phyloP scores from a whole-genome alignment of 2,329 filamentous ascomycete species.

The Niveomyces coronatus region DNA sequence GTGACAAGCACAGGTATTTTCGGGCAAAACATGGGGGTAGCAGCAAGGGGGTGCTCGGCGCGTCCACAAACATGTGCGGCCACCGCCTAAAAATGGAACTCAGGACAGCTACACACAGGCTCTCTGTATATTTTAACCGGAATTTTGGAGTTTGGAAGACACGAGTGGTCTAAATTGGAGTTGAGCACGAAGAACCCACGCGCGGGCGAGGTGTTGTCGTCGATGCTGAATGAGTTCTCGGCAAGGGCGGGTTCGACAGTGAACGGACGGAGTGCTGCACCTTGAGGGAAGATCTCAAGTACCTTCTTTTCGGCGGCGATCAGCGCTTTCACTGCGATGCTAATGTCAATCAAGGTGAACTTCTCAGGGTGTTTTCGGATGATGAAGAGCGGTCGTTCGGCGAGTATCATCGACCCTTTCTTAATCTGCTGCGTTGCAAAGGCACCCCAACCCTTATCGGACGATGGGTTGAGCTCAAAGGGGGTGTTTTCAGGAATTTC shows the following conservation, averaged over 20 bases:
- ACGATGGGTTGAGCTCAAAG: not conserved
- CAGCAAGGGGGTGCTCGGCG: not conserved
- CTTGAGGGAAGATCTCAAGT: not conserved
- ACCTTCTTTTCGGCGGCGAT: not conserved
- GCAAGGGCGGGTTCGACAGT: not conserved
- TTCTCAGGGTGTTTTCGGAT: not conserved
- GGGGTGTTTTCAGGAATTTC: not conserved
- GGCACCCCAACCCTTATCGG: not conserved
- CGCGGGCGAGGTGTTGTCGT: not conserved
- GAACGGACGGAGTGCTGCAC: not conserved
- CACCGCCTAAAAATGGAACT: not conserved
- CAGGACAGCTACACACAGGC: not conserved
- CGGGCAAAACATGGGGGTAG: not conserved
- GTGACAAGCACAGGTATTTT: not conserved
- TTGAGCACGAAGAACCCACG: not conserved
- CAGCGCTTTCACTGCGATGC: not conserved
- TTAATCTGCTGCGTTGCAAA: not conserved
- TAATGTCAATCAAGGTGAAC: not conserved
- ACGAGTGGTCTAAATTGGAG: not conserved
- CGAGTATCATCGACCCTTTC: not conserved
- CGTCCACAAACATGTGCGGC: not conserved
- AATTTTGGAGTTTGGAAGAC: not conserved
- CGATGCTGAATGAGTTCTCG: not conserved
- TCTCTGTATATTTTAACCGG: not conserved
- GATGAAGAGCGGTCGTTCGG: not conserved